Conservation (phyloP, 2,329 filamentous ascomycete genomes). For the Sclerotinia sclerotiorum region DNA sequence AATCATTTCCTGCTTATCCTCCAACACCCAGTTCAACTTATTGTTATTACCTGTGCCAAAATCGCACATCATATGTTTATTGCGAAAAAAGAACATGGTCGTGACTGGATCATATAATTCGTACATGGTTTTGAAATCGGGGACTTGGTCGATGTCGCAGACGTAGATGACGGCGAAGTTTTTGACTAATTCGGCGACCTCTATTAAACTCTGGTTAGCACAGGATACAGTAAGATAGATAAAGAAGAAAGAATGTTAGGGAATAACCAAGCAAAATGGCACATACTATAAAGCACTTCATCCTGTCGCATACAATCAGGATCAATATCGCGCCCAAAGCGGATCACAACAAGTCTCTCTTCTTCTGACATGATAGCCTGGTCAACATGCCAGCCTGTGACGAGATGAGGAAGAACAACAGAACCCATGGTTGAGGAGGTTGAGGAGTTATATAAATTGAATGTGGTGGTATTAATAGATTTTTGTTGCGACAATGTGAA, state of each 20-base stretch:
- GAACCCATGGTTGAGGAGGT: conserved; percentile 55
- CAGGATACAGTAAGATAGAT: neutral
- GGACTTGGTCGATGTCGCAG: conserved; percentile 87
- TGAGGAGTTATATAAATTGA: neutral
- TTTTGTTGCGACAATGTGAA: neutral
- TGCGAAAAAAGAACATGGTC: conserved; percentile 96
- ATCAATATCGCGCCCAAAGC: conserved; percentile 86
- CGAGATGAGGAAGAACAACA: conserved; percentile 86
- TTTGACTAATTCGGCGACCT: conserved; percentile 88
- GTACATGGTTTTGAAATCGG: conserved; percentile 97
- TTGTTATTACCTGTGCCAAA: conserved; percentile 99
- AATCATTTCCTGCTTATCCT: conserved; percentile 98
- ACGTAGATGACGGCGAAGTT: conserved; percentile 92
- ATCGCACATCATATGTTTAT: conserved; percentile 99
- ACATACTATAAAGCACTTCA: conserved; percentile 79
- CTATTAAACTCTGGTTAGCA: conserved; percentile 24
- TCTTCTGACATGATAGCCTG: conserved; percentile 89
- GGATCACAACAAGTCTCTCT: conserved; percentile 88
- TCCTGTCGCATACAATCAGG: conserved; percentile 81
- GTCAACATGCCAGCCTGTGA: conserved; percentile 96
- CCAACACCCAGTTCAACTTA: conserved; percentile 92
- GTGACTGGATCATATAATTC: conserved; percentile 87
- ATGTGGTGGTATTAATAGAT: neutral
- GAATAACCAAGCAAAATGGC: neutral
- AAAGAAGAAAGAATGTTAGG: neutral